Base-by-base conservation (phyloP, 768 basidiomycete species). In the Phanerochaete sordida region DNA sequence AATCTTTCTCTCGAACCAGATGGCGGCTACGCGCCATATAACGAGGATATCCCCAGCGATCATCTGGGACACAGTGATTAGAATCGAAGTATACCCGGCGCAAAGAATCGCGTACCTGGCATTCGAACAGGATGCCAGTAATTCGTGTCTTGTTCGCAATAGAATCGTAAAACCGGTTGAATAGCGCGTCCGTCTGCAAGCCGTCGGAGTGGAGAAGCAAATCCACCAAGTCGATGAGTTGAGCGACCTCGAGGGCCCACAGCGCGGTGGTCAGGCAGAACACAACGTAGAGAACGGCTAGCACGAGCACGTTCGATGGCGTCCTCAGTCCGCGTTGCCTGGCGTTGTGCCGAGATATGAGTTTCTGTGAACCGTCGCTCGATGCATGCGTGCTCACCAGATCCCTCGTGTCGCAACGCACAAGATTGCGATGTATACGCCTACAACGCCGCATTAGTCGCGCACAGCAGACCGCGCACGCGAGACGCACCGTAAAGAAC, bases 41-140 rank as follows among this genome's bases (percentile, higher is more conserved):
- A 62, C 61, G 12, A 62, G 49, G 15, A 62, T 47, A 27, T 62
- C 61, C 1, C 61, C 61, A 28, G 58, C 21, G 19, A 62, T 62
- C 61, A 62, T 62, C 61, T 62, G 23, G 33, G 28, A 27, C 48
- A 21, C 9, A 3, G 26, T 50, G 24, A 28, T 5, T 13, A 7
- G 24, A 1, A 7, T 16, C 8, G 16, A 24, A 28, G 5, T 13
- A 13, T 7, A 13, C 33, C 33, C 11, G 39, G 39, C 39, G 33
- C 33, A 35, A 6, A 35, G 7, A 19, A 4, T 3, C 12, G 12
- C 37, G 21, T 33, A 62, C 61, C 44, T 62, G 61, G n/a, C 12
- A 37, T 8, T 62, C 30, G 31, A 62, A 62, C 19, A 62, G 26
- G 7, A 62, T 27, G 16, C 57, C 61, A 1, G 57, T 62, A 9